Evolutionary conservation across 1,139 yeast genomes (phyloP).

Genomic region (Chernovozyma aurita): DNA sequence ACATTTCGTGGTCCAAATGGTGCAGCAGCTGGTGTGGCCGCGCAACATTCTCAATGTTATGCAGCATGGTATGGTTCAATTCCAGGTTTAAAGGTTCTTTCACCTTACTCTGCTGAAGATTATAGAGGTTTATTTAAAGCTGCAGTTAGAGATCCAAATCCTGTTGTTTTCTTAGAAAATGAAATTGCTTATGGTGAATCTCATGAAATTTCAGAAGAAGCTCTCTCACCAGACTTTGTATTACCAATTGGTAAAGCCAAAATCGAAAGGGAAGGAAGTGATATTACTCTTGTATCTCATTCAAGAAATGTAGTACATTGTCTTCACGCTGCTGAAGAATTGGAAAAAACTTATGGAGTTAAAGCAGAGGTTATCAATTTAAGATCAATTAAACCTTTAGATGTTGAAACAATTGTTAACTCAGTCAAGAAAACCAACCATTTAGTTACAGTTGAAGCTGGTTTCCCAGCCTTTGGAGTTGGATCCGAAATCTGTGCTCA

Average conservation of each 20-base stretch:
- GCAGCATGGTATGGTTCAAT: constrained; percentile 98
- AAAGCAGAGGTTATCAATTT: constrained; percentile 92
- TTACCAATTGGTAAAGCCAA: constrained; percentile 95
- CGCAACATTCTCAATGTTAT: constrained; percentile 98
- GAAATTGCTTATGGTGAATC: constrained; percentile 92
- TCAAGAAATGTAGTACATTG: constrained; percentile 86
- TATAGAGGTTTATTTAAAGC: constrained; percentile 94
- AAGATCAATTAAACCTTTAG: constrained; percentile 96
- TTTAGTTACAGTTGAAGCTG: constrained; percentile 92
- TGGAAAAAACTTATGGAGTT: constrained; percentile 81
- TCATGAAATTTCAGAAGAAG: constrained; percentile 88
- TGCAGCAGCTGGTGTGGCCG: constrained; percentile 99
- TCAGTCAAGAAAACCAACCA: constrained; percentile 97
- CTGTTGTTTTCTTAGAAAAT: constrained; percentile 92
- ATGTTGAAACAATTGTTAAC: constrained; percentile 76
- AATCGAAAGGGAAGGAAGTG: constrained; percentile 89
- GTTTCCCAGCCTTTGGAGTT: constrained; percentile 97
- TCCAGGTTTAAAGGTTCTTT: constrained; percentile 94
- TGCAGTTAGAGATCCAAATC: constrained; percentile 97
- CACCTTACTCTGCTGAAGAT: constrained; percentile 95
- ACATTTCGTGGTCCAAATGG: constrained; percentile 99
- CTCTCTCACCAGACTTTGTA: constrained; percentile 79
- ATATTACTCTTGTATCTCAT: constrained; percentile 85
- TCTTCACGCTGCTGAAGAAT: constrained; percentile 82
- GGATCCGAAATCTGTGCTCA: constrained; percentile 98